Conservation (phyloP, 179 eudicot species). For the Nepenthes alata region DNA sequence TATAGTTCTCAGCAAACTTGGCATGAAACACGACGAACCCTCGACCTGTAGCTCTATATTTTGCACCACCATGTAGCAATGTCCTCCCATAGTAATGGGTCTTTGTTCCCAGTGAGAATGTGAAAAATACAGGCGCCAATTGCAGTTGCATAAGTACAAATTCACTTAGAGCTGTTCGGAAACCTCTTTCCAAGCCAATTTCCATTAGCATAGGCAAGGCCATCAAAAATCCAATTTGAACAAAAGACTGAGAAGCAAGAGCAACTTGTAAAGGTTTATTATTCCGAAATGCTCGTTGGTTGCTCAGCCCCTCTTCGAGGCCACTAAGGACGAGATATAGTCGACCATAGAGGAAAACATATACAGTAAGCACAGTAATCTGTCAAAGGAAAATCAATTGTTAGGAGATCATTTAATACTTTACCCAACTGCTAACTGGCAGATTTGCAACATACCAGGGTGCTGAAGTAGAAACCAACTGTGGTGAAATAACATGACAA, state of each 20-base stretch:
- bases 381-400: conserved; percentile 21
- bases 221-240: conserved; percentile 86
- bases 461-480: conserved; percentile 83
- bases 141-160: conserved; percentile 77
- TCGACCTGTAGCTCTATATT: conserved; percentile 82
- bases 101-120: conserved; percentile 86
- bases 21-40: conserved; percentile 93
- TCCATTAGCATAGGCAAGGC: conserved; percentile 98
- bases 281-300: conserved; percentile 34
- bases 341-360: conserved; percentile 81
- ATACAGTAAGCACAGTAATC: conserved; percentile 87
- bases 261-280: conserved; percentile 76
- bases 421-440: neutral
- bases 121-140: conserved; percentile 80
- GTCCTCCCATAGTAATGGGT: conserved; percentile 83
- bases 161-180: conserved; percentile 76
- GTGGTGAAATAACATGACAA: conserved; percentile 88
- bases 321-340: conserved; percentile 89
- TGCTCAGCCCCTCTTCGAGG: conserved; percentile 52
- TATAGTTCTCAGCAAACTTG: conserved; percentile 83
- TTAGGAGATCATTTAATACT: conserved; percentile 4
- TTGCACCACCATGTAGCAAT: conserved; percentile 85
- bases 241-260: conserved; percentile 86
- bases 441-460: conserved; percentile 40
- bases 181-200: conserved; percentile 83